phyloP scores from a whole-genome alignment of 2,329 filamentous ascomycete species.

The Septoria linicola region DNA sequence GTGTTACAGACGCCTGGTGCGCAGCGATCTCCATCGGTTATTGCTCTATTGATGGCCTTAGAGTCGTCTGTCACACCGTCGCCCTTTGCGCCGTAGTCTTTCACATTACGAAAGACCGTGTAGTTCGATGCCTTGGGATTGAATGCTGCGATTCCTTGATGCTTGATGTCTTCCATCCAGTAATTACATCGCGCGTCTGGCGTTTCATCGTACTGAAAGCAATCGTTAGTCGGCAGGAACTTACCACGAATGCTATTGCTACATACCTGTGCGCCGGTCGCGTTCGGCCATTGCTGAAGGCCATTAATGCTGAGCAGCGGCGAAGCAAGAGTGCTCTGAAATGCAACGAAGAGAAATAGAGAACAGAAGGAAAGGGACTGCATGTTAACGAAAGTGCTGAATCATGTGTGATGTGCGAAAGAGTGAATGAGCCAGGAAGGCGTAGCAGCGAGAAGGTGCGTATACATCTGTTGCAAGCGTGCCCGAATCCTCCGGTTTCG shows the following conservation, averaged over 20 bases:
- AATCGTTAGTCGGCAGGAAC: not conserved
- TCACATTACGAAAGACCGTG: constrained; percentile 42
- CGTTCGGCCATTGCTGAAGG: not conserved
- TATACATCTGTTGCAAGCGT: too few relatives aligned
- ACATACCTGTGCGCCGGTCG: not conserved
- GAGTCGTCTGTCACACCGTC: constrained; percentile 54
- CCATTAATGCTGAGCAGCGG: not conserved
- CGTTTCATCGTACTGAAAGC: not conserved
- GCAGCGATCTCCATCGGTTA: constrained; percentile 47
- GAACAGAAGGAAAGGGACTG: not conserved
- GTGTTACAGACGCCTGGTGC: constrained; percentile 71
- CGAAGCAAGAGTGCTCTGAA: not conserved
- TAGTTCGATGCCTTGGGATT: constrained; percentile 29
- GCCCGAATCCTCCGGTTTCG: too few relatives aligned
- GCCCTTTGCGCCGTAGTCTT: constrained; percentile 42
- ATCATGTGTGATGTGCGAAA: constrained; percentile 1
- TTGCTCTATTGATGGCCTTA: constrained; percentile 51
- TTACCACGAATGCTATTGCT: not conserved
- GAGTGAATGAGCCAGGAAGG: constrained; percentile 3
- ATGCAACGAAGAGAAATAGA: not conserved
- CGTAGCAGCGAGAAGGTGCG: too few relatives aligned
- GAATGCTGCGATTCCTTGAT: constrained; percentile 52
- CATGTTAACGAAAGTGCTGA: constrained; percentile 6
- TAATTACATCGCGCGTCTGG: constrained; percentile 26
- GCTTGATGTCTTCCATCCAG: constrained; percentile 49